These are phyloP conservation scores for Orbilia blumenaviensis DNA, from an alignment of 2,329 filamentous ascomycete genomes.

Conservation along the genomic window DNA sequence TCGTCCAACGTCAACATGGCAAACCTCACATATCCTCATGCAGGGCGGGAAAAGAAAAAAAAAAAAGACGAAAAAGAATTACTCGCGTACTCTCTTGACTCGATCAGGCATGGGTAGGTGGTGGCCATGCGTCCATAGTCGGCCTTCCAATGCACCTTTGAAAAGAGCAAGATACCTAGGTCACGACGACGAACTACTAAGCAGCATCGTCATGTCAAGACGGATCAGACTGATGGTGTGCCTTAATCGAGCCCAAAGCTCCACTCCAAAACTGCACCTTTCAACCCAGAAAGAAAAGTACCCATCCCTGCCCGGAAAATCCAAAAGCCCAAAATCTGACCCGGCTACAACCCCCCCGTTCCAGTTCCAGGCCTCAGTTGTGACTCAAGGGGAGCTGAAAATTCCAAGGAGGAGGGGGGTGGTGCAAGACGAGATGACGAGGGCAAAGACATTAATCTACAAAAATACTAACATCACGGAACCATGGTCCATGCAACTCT, in stretches of 20 bases:
- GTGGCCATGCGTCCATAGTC: no score
- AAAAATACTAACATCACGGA: no score
- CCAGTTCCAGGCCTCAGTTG: no score
- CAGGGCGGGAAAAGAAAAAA: no score
- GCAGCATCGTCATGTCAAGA: conserved; percentile 4
- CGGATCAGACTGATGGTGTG: conserved; percentile 32
- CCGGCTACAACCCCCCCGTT: not conserved
- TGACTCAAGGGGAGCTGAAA: no score
- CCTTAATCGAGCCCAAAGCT: conserved; percentile 30
- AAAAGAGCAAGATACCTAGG: not conserved
- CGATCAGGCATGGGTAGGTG: no score
- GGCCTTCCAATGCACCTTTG: conserved; percentile 39
- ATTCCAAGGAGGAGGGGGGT: not conserved
- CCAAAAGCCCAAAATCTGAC: conserved; percentile 11
- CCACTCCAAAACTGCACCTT: conserved; percentile 1
- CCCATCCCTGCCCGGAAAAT: not conserved
- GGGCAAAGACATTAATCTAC: not conserved
- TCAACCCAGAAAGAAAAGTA: conserved; percentile 1
- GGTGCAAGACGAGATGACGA: conserved; percentile 25
- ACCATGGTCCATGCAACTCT: conserved; percentile 1
- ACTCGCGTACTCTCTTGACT: no score
- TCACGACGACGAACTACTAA: not conserved
- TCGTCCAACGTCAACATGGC: no score
- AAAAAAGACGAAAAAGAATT: no score
- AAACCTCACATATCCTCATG: no score